Percentiles rank a stretch among this genome's conserved stretches.
Conservation (phyloP, 176 grass and related monocot genomes). For the Phoenix roebelenii region DNA sequence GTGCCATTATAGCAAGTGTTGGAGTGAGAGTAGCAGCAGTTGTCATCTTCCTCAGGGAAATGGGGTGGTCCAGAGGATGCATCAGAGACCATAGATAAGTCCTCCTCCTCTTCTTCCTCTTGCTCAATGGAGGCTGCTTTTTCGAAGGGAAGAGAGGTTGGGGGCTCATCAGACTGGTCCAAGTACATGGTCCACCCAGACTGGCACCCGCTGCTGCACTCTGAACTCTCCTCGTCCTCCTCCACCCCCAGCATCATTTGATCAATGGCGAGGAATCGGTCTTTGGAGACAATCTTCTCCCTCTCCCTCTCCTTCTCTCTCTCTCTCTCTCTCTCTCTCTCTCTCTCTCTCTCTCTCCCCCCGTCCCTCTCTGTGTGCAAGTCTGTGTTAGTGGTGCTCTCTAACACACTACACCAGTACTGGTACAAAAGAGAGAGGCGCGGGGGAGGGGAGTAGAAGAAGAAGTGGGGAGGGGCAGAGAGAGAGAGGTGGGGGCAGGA, state of each 20-base stretch:
- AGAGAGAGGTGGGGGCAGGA: not conserved
- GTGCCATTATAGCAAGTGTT: not conserved
- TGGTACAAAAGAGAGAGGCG: too few relatives aligned
- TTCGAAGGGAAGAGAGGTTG: not conserved
- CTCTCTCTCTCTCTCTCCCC: too few relatives aligned
- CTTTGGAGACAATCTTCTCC: too few relatives aligned
- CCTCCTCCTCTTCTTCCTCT: constrained; percentile 34
- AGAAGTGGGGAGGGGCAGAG: not conserved
- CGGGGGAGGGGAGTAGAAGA: not conserved
- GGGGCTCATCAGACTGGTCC: constrained; percentile 40
- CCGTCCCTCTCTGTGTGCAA: not conserved
- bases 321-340: too few relatives aligned
- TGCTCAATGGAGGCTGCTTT: not conserved
- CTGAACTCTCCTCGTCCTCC: constrained; percentile 39
- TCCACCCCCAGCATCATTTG: constrained; percentile 30
- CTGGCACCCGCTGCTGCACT: constrained; percentile 96
- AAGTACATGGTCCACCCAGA: constrained; percentile 98
- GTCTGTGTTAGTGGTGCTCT: too few relatives aligned
- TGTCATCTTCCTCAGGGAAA: constrained; percentile 26
- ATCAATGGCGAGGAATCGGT: too few relatives aligned
- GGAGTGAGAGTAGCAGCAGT: not conserved
- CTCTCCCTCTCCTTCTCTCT: too few relatives aligned
- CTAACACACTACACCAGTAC: too few relatives aligned
- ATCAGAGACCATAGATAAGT: constrained; percentile 94
- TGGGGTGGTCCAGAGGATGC: constrained; percentile 87